Percentiles rank a stretch among this genome's conserved stretches.
Conservation (phyloP, 73 alveolate species). For the Paraurostyla sp. region DNA sequence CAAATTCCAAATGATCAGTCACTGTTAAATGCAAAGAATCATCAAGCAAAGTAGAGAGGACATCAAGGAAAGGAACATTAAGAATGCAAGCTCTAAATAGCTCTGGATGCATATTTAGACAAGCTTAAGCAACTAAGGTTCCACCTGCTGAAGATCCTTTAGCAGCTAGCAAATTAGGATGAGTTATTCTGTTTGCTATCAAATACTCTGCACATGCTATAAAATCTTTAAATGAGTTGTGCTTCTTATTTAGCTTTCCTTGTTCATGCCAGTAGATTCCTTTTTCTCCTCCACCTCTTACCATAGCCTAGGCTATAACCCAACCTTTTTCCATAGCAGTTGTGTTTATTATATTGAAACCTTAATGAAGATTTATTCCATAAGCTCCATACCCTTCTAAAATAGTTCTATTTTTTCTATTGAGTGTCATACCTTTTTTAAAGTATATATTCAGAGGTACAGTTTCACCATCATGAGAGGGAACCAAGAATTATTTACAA, state of each 20-base stretch:
- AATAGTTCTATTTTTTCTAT: constrained; percentile 57
- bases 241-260: constrained; percentile 81
- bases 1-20: constrained; percentile 91
- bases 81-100: constrained; percentile 86
- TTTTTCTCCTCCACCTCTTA: constrained; percentile 94
- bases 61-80: constrained; percentile 90
- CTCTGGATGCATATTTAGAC: constrained; percentile 87
- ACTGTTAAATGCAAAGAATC: constrained; percentile 75
- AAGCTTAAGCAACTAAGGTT: constrained; percentile 80
- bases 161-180: constrained; percentile 88
- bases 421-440: constrained; percentile 57
- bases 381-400: constrained; percentile 90
- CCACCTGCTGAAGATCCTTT: constrained; percentile 96
- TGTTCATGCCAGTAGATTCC: constrained; percentile 91
- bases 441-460: constrained; percentile 85
- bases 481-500: constrained; percentile 78
- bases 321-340: constrained; percentile 92
- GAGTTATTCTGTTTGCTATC: constrained; percentile 82
- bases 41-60: constrained; percentile 80
- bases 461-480: constrained; percentile 85
- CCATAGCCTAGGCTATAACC: constrained; percentile 91
- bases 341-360: constrained; percentile 78
- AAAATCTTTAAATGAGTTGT: constrained; percentile 79
- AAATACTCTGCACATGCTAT: constrained; percentile 81
- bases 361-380: constrained; percentile 77